Evolutionary conservation across 2,329 filamentous ascomycete species (phyloP).

Genomic region (Monilinia fructicola): DNA sequence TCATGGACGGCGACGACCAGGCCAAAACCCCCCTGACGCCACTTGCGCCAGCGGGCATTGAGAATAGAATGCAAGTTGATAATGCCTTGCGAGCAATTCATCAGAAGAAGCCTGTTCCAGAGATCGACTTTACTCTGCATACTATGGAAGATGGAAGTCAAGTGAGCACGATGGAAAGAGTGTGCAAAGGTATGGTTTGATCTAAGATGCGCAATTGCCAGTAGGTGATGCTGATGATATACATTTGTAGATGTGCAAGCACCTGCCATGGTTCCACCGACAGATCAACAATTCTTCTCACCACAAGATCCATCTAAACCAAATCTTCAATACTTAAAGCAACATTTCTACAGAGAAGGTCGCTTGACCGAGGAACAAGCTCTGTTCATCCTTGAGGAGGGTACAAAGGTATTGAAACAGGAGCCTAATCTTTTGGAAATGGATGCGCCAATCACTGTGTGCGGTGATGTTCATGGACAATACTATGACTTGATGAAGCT

Average conservation of each 20-base stretch:
- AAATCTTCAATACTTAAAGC: conserved; percentile 90
- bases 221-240: conserved; percentile 31
- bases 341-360: conserved; percentile 97
- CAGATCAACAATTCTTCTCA: conserved; percentile 91
- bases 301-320: conserved; percentile 84
- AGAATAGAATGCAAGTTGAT: conserved; percentile 61
- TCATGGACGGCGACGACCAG: conserved; percentile 39
- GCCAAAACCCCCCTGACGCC: conserved; percentile 27
- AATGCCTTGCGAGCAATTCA: conserved; percentile 89
- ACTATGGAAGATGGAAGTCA: conserved; percentile 96
- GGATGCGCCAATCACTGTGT: conserved; percentile 98
- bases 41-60: conserved; percentile 30
- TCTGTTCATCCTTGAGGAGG: conserved; percentile 87
- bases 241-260: conserved; percentile 82
- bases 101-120: conserved; percentile 91
- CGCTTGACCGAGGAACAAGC: conserved; percentile 96
- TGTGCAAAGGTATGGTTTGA: conserved; percentile 82
- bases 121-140: conserved; percentile 98
- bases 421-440: conserved; percentile 98
- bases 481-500: conserved; percentile 99
- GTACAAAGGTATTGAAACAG: conserved; percentile 80
- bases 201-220: conserved; percentile 1
- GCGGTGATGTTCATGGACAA: conserved; percentile 96
- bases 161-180: conserved; percentile 92
- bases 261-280: conserved; percentile 87